Evolutionary conservation across 2,329 filamentous ascomycete species (phyloP).

Genomic region (Pseudocercospora fuligena): DNA sequence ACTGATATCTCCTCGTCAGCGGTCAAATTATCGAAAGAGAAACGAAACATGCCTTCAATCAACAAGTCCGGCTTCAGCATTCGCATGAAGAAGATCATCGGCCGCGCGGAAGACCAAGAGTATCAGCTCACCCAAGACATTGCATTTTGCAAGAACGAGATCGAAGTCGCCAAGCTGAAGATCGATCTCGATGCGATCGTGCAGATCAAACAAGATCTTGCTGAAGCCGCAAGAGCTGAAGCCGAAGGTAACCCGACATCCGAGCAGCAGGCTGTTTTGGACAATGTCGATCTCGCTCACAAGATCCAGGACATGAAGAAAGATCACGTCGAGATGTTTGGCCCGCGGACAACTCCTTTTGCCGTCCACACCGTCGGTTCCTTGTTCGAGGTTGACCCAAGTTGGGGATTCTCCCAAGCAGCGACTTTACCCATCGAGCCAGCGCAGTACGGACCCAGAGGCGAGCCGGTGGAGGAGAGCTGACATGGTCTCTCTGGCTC

Average conservation of each 20-base stretch:
- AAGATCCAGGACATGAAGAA: conserved; percentile 1
- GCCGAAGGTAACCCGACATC: not conserved
- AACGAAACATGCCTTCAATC: not conserved
- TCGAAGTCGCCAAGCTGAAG: not conserved
- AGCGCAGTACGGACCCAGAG: not conserved
- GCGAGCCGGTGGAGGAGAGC: not conserved
- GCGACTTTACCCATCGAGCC: not conserved
- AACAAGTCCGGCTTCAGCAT: not conserved
- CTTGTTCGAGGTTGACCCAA: not conserved
- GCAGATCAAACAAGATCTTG: not conserved
- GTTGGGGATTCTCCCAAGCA: not conserved
- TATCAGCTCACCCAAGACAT: not conserved
- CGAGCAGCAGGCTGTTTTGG: not conserved
- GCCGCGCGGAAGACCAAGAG: not conserved
- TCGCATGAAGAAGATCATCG: conserved; percentile 3
- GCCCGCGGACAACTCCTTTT: not conserved
- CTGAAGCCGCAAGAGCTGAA: not conserved
- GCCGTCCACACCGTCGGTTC: not conserved
- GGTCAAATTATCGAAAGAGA: not conserved
- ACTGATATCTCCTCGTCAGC: not conserved
- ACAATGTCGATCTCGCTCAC: not conserved
- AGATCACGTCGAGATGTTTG: not conserved
- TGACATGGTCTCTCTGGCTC: too few species aligned
- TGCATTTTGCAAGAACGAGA: not conserved
- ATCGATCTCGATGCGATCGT: not conserved